These are phyloP conservation scores for Dactylellina sp. DNA, from an alignment of 2,329 filamentous ascomycete species.

Conservation along the genomic window DNA sequence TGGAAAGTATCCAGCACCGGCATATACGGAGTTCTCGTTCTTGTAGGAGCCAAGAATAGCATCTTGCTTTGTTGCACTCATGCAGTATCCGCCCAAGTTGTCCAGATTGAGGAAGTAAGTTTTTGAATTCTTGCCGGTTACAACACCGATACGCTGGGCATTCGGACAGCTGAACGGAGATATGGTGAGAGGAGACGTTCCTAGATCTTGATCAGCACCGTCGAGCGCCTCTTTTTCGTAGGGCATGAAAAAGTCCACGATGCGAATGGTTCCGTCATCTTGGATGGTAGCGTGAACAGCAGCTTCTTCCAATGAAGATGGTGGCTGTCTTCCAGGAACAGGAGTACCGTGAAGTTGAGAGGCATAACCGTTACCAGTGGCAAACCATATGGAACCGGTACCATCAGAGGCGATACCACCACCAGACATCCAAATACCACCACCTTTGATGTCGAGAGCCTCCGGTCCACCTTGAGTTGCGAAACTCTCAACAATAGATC, in stretches of 20 bases:
- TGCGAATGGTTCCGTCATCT: conserved; percentile 64
- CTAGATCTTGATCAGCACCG: conserved; percentile 68
- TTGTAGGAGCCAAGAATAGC: conserved; percentile 65
- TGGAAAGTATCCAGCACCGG: conserved; percentile 67
- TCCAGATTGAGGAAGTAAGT: conserved; percentile 68
- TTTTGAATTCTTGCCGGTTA: conserved; percentile 68
- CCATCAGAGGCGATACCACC: conserved; percentile 67
- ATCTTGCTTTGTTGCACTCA: conserved; percentile 65
- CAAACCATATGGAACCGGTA: conserved; percentile 66
- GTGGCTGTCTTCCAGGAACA: conserved; percentile 65
- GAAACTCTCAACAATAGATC: conserved; percentile 65
- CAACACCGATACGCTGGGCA: conserved; percentile 66
- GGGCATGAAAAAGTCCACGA: conserved; percentile 69
- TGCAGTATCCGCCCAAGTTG: conserved; percentile 68
- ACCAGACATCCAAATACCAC: conserved; percentile 68
- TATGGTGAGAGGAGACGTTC: conserved; percentile 66
- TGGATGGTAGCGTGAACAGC: conserved; percentile 67
- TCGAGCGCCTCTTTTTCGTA: conserved; percentile 68
- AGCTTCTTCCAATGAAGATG: conserved; percentile 67
- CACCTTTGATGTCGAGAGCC: conserved; percentile 63
- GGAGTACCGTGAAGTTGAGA: conserved; percentile 66
- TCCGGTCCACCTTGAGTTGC: conserved; percentile 66
- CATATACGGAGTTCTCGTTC: conserved; percentile 68
- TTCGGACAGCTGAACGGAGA: conserved; percentile 67
- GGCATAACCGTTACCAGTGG: conserved; percentile 67